phyloP scores from a whole-genome alignment of 2,329 filamentous ascomycete genomes.

The Aspergillus pseudonomiae region DNA sequence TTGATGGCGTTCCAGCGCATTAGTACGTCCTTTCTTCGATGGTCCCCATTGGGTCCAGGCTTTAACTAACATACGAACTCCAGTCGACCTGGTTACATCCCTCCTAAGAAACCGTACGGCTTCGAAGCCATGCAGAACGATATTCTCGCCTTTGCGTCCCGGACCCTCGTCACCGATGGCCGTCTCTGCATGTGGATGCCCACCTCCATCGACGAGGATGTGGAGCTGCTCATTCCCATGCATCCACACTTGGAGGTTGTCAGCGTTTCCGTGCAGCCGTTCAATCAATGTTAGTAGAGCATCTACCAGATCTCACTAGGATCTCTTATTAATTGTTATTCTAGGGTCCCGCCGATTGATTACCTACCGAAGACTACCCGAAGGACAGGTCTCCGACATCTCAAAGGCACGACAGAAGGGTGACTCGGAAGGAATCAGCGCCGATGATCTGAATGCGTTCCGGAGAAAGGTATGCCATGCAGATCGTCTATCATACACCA shows the following conservation, averaged over 20 bases:
- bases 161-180: constrained; percentile 75
- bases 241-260: constrained; percentile 76
- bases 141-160: constrained; percentile 78
- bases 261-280: constrained; percentile 78
- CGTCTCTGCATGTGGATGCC: constrained; percentile 97
- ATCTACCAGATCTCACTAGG: neutral
- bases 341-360: constrained; percentile 85
- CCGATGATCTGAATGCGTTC: constrained; percentile 71
- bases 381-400: constrained; percentile 48
- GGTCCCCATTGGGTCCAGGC: neutral
- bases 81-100: constrained; percentile 71
- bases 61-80: constrained; percentile 12
- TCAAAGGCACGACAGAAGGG: constrained; percentile 37
- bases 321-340: constrained; percentile 1
- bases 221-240: constrained; percentile 73
- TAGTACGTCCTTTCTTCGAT: constrained; percentile 52
- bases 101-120: constrained; percentile 89
- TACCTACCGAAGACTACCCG: constrained; percentile 75
- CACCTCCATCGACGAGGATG: constrained; percentile 76
- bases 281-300: constrained; percentile 74
- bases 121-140: constrained; percentile 90
- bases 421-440: constrained; percentile 50
- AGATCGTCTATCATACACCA: neutral
- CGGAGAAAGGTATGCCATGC: constrained; percentile 51
- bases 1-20: constrained; percentile 71